Conservation (phyloP, 805 yeast species). For the Priceomyces haplophilus region DNA sequence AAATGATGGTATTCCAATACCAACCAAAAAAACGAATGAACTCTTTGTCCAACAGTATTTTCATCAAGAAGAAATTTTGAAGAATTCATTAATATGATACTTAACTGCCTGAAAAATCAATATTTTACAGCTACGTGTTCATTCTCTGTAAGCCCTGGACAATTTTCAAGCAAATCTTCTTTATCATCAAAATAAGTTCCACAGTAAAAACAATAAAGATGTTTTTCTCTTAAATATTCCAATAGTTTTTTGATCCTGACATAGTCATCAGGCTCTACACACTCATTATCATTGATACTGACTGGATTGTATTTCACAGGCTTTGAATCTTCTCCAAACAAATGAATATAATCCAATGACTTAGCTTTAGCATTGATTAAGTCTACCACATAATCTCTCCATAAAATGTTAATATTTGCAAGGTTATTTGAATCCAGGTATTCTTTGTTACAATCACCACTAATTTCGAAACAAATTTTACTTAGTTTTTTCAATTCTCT, state of each 20-base stretch:
- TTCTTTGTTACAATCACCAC: constrained; percentile 33
- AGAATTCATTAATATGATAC: constrained; percentile 1
- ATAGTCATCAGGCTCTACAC: constrained; percentile 1
- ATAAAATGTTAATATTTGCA: constrained; percentile 31
- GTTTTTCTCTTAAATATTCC: constrained; percentile 35
- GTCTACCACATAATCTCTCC: constrained; percentile 33
- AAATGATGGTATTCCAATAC: constrained; percentile 15
- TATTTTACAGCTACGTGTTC: constrained; percentile 31
- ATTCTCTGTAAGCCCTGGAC: constrained; percentile 49
- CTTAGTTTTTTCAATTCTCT: constrained; percentile 26
- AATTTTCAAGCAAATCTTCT: constrained; percentile 37
- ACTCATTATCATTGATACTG: not conserved
- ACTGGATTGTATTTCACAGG: not conserved
- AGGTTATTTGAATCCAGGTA: constrained; percentile 25
- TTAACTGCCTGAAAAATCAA: not conserved
- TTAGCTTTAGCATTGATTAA: not conserved
- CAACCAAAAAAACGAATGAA: constrained; percentile 18
- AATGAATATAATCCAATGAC: not conserved
- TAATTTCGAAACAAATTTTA: constrained; percentile 39
- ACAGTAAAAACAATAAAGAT: constrained; percentile 50
- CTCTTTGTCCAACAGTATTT: constrained; percentile 14
- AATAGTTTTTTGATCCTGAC: constrained; percentile 33
- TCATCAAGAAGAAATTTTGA: constrained; percentile 10
- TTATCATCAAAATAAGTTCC: constrained; percentile 38
- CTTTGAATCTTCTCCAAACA: not conserved